These are phyloP conservation scores for Phytophthora megakarya DNA, from an alignment of 352 stramenopile genomes.

Conservation along the genomic window DNA sequence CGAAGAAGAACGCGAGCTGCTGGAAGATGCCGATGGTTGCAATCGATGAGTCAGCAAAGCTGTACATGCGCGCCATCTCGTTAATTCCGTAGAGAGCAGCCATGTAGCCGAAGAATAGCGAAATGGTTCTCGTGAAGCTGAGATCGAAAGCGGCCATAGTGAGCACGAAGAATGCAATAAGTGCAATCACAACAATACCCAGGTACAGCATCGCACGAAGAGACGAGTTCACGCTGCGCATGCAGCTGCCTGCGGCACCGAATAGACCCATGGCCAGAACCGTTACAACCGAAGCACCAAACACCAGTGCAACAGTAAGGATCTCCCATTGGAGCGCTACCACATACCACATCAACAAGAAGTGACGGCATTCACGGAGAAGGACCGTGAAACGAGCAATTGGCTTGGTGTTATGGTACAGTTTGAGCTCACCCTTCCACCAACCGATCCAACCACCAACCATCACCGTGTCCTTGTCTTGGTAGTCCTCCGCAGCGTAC, in stretches of 20 bases:
- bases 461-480: conserved; percentile 71
- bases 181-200: conserved; percentile 38
- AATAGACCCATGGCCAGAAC: conserved; percentile 64
- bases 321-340: conserved; percentile 72
- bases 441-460: conserved; percentile 77
- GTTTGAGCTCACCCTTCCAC: conserved; percentile 79
- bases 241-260: conserved; percentile 32
- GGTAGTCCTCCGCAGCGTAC: conserved; percentile 71
- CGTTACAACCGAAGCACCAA: conserved; percentile 57
- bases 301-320: conserved; percentile 55
- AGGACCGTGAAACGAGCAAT: conserved; percentile 80
- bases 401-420: conserved; percentile 73
- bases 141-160: conserved; percentile 45
- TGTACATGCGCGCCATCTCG: conserved; percentile 87
- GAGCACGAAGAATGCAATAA: conserved; percentile 58
- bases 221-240: conserved; percentile 44
- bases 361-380: conserved; percentile 78
- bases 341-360: conserved; percentile 87
- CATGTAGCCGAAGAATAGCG: conserved; percentile 86
- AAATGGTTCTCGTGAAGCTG: conserved; percentile 42
- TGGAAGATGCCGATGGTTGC: conserved; percentile 71
- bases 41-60: conserved; percentile 71
- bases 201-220: conserved; percentile 64
- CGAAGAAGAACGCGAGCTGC: conserved; percentile 85
- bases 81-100: conserved; percentile 80